phyloP scores from a whole-genome alignment of 148 eudicot species.

The Amaranthus cruentus region DNA sequence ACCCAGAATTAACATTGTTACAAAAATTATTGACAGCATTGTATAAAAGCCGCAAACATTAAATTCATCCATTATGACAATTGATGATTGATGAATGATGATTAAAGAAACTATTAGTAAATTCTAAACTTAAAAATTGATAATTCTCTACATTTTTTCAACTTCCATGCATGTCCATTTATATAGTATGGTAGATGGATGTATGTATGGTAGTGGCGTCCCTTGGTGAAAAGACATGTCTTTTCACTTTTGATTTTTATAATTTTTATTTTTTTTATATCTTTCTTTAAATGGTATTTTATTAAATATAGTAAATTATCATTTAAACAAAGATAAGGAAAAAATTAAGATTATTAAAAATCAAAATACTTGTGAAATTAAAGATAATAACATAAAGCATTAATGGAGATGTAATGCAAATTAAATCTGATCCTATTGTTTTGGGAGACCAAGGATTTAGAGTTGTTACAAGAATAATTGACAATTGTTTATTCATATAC shows the following conservation, averaged over 20 bases:
- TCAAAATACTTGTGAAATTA: no score
- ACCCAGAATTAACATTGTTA: not conserved
- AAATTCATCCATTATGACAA: not conserved
- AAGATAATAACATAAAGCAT: no score
- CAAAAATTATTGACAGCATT: not conserved
- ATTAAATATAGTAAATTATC: no score
- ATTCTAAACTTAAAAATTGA: not conserved
- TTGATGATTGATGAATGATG: not conserved
- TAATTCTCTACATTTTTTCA: no score
- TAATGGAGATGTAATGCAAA: no score
- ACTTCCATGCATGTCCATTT: not conserved
- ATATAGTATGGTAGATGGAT: not conserved
- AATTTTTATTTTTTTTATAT: not conserved
- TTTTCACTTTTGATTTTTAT: not conserved
- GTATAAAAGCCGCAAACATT: not conserved
- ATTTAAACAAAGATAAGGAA: no score
- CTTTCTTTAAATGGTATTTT: not conserved
- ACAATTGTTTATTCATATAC: no score
- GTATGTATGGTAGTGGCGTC: not conserved
- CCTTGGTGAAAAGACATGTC: not conserved
- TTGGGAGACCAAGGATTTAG: no score
- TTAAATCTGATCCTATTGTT: no score
- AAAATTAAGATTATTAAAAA: no score
- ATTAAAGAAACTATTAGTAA: not conserved
- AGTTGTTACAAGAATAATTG: no score